Conservation (phyloP, 2,329 filamentous ascomycete genomes). For the Penicillium sp. region DNA sequence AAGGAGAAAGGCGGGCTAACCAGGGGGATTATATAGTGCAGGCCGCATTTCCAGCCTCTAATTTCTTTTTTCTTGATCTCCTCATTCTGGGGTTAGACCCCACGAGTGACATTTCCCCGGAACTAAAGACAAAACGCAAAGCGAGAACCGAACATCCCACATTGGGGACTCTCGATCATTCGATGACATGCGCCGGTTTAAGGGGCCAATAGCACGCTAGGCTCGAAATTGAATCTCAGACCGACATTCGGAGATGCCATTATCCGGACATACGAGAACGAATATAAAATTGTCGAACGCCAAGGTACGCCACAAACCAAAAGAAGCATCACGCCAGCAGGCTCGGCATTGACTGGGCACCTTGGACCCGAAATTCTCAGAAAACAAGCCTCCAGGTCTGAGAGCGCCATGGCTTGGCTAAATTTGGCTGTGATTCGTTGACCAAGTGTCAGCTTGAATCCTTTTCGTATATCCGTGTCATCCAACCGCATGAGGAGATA, state of each 20-base stretch:
- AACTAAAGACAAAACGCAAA: conserved; percentile 2
- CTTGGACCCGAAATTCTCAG: conserved; percentile 5
- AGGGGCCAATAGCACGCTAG: conserved; percentile 12
- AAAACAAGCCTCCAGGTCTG: conserved; percentile 13
- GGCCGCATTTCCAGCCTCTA: not conserved
- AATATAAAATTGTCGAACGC: conserved; percentile 3
- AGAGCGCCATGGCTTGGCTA: conserved; percentile 7
- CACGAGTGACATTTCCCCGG: conserved; percentile 8
- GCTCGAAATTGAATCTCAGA: conserved; percentile 8
- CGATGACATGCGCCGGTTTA: conserved; percentile 10
- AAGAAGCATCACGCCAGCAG: conserved; percentile 15
- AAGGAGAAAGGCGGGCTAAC: not conserved
- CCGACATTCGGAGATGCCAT: conserved; percentile 13
- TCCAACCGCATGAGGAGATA: not conserved
- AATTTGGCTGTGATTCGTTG: not conserved
- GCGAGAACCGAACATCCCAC: conserved; percentile 3
- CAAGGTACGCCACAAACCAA: conserved; percentile 20
- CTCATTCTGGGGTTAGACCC: conserved; percentile 7
- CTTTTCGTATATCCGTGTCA: not conserved
- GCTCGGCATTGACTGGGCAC: conserved; percentile 7
- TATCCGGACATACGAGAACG: conserved; percentile 1
- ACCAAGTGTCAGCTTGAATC: not conserved
- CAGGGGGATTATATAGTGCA: conserved; percentile 11
- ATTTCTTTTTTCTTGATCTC: not conserved
- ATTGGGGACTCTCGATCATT: conserved; percentile 1